Conservation (phyloP, 106 monocot species). For the Gastrodia elata region DNA sequence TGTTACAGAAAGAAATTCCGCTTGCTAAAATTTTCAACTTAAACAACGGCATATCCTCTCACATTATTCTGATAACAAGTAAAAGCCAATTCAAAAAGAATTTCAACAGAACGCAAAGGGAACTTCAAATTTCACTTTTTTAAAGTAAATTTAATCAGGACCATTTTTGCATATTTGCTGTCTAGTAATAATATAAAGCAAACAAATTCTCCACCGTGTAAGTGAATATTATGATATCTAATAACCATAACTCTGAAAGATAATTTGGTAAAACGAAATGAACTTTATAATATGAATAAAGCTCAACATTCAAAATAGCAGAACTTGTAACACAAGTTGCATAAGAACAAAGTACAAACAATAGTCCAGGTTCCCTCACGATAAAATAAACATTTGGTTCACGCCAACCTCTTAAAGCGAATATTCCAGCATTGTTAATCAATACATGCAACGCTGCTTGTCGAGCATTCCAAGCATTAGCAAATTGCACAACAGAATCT, state of each 20-base stretch:
- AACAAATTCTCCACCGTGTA: background rate
- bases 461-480: slow-evolving; percentile 87
- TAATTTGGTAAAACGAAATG: background rate
- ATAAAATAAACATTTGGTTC: background rate
- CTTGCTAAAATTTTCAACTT: background rate
- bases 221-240: background rate
- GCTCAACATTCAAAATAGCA: background rate
- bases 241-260: background rate
- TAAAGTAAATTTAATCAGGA: background rate
- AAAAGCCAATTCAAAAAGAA: background rate
- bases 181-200: background rate
- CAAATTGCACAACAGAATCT: slow-evolving; percentile 76
- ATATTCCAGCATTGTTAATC: slow-evolving; percentile 97
- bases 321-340: background rate
- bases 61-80: background rate
- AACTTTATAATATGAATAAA: background rate
- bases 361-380: background rate
- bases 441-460: slow-evolving; percentile 57
- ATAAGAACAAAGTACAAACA: background rate
- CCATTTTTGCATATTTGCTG: background rate
- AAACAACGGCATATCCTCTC: background rate
- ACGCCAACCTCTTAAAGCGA: slow-evolving; percentile 75
- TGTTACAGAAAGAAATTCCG: background rate
- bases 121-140: background rate
- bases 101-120: background rate